Evolutionary conservation across 2,329 filamentous ascomycete species (phyloP).

Genomic region (Fusarium virguliforme): DNA sequence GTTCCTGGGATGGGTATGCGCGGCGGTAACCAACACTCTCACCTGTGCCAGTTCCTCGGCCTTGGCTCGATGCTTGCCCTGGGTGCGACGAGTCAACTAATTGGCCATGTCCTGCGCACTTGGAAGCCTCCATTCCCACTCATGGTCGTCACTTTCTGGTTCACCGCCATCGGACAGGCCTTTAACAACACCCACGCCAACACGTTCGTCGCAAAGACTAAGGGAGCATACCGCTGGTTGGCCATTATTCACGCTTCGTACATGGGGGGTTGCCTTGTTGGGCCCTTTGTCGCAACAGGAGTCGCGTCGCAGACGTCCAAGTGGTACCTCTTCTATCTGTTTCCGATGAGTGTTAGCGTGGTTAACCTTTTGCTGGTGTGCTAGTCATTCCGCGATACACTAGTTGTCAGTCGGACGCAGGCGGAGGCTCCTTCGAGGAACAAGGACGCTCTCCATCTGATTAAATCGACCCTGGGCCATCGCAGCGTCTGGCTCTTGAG

Average conservation of each 20-base stretch:
- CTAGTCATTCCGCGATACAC: slow-evolving; percentile 3
- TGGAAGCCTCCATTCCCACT: slow-evolving; percentile 12
- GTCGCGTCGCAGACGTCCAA: neutral
- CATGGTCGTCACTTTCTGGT: slow-evolving; percentile 11
- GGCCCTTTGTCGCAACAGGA: neutral
- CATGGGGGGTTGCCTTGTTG: slow-evolving; percentile 2
- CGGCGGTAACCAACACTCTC: neutral
- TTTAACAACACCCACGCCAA: slow-evolving; percentile 9
- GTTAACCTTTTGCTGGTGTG: neutral
- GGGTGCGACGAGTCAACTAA: neutral
- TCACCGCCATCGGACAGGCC: slow-evolving; percentile 2
- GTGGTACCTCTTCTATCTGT: slow-evolving; percentile 4
- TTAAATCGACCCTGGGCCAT: slow-evolving; percentile 58
- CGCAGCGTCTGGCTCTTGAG: slow-evolving; percentile 71
- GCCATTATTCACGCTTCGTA: neutral
- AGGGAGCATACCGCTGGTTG: slow-evolving; percentile 5
- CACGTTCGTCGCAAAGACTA: slow-evolving; percentile 7
- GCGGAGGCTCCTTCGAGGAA: neutral
- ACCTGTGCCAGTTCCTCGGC: slow-evolving; percentile 4
- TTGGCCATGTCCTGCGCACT: slow-evolving; percentile 1
- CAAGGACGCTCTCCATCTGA: slow-evolving; percentile 51
- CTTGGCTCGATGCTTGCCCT: slow-evolving; percentile 6
- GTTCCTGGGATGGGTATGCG: slow-evolving; percentile 4
- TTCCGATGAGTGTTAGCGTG: neutral
- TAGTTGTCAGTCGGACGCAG: neutral